Evolutionary conservation across 176 grass and related monocot genomes (phyloP).

Genomic region (Hordeum vulgare): MorexV3_pseudomolecules_assembly NC_058521.1:538708256-538708755

Average conservation of each 20-base stretch:
- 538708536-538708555: not conserved
- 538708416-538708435: not conserved
- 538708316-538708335: constrained; percentile 35
- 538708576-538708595: not conserved
- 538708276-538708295: constrained; percentile 70
- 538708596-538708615: not conserved
- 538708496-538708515: not conserved
- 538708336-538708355: constrained; percentile 29
- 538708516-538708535: not conserved
- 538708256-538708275: constrained; percentile 92
- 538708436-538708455: not conserved
- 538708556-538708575: not conserved
- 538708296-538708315: constrained; percentile 81
- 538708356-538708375: constrained; percentile 49
- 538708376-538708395: constrained; percentile 63
- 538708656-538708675: not conserved
- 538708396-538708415: constrained; percentile 18
- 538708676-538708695: not conserved
- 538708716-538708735: not conserved
- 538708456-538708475: constrained; percentile 1
- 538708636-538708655: not conserved
- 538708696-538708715: not conserved
- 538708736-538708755: not conserved
- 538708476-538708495: not conserved
- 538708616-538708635: not conserved